phyloP scores from a whole-genome alignment of 169 alveolate genomes.

The Eimeria praecox region DNA sequence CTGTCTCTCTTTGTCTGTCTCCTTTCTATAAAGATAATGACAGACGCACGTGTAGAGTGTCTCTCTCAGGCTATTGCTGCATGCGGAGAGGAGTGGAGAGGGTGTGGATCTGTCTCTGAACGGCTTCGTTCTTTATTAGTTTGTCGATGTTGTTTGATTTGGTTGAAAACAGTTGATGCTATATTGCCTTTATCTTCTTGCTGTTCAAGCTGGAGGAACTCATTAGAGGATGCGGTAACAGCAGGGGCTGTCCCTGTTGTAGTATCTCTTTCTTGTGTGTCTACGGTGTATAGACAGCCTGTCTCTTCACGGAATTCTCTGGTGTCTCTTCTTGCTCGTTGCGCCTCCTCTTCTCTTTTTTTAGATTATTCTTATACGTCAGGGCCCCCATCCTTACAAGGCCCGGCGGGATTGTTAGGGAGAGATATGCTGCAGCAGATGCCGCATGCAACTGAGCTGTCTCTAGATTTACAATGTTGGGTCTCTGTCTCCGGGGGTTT shows the following conservation, averaged over 20 bases:
- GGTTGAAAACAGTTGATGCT: constrained; percentile 19
- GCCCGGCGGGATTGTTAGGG: background rate
- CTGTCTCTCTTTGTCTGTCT: background rate
- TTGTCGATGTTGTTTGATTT: background rate
- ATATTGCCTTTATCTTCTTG: background rate
- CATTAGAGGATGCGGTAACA: background rate
- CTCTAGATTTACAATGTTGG: constrained; percentile 14
- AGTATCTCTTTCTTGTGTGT: background rate
- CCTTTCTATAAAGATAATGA: background rate
- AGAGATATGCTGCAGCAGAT: background rate
- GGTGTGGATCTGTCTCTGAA: background rate
- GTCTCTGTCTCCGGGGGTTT: background rate
- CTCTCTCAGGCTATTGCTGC: background rate
- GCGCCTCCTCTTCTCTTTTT: background rate
- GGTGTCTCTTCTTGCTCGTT: background rate
- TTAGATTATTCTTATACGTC: background rate
- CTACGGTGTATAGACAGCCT: background rate
- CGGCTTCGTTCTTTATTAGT: background rate
- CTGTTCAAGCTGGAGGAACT: background rate
- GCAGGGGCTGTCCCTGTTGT: constrained; percentile 16
- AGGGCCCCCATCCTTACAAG: background rate
- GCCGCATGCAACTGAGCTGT: background rate
- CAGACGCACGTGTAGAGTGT: constrained; percentile 1
- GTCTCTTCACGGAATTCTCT: background rate
- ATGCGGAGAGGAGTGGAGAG: background rate